phyloP scores from a whole-genome alignment of 371 early-diverging fungal genomes.

The Blakeslea trispora region DNA sequence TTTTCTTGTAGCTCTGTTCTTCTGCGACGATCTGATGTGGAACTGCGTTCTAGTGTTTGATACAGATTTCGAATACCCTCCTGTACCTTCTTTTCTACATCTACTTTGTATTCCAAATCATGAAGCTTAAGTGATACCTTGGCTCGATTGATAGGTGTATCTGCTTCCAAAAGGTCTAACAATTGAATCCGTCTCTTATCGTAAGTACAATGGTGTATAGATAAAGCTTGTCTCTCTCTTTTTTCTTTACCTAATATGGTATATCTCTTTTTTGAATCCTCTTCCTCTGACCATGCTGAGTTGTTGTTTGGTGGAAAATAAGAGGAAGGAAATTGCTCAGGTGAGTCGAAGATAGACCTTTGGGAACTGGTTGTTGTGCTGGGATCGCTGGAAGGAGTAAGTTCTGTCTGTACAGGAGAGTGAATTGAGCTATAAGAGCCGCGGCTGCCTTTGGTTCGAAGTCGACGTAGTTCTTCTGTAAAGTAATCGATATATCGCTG shows the following conservation, averaged over 20 bases:
- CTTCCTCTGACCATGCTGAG: conserved; percentile 11
- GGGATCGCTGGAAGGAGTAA: conserved; percentile 1
- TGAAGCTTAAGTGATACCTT: conserved; percentile 84
- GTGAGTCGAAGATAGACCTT: conserved; percentile 6
- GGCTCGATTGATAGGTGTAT: conserved; percentile 75
- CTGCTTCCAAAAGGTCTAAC: conserved; percentile 70
- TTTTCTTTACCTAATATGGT: conserved; percentile 50
- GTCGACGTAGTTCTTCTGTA: conserved; percentile 59
- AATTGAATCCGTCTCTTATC: no score
- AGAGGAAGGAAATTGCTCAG: conserved; percentile 9
- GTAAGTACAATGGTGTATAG: no score
- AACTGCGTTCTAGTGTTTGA: conserved; percentile 34
- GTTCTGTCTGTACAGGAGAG: not conserved
- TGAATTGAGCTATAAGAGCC: conserved; percentile 18
- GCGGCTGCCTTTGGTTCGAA: conserved; percentile 21
- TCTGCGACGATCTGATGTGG: conserved; percentile 53
- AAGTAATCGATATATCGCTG: conserved; percentile 82
- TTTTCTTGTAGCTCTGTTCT: conserved; percentile 63
- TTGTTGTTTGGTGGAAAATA: not conserved
- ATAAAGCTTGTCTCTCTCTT: no score
- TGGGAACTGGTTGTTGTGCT: not conserved
- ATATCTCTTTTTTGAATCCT: conserved; percentile 32
- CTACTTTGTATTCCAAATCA: conserved; percentile 82
- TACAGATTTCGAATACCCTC: conserved; percentile 64
- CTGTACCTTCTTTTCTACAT: conserved; percentile 84